Base-by-base conservation (phyloP, 495 filamentous ascomycete genomes). In the Neurospora sp. region DNA sequence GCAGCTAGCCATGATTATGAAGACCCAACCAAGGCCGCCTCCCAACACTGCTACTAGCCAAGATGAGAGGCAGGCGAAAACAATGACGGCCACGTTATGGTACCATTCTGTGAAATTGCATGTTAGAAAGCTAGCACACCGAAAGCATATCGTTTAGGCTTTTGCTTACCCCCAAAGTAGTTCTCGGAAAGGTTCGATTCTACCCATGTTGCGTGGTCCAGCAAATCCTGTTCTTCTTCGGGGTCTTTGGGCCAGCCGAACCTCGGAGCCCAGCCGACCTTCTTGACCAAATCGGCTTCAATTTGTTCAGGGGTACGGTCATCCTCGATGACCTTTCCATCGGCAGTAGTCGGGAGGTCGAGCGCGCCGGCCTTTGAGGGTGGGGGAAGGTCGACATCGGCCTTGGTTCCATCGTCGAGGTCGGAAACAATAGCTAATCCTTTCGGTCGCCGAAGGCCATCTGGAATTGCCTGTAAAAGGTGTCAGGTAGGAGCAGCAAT, bases 31-130 rank as follows among this genome's bases (percentile, higher is more conserved):
- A 5, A 99, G 85, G 40, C 96, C 96, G 73, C 95, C 95, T 69
- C 96, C 96, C 10, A 98, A 83, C 9, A 94, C 84, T 14, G 94
- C 96, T 48, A 97, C 83, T 4, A 97, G 82, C 94, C 95, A 99
- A 3, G 95, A 97, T 35, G 89, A 84, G 35, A 99, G 85, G 77
- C 94, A 97, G 35, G 96, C 94, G 77, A 99, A 98, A 59, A 93
- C 85, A 75, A 99, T 98, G 71, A 98, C 85, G 37, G 83, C 96
- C 18, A 94, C 90, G 81, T 99, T 98, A 80, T 98, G 94, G 81
- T 98, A 98, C 96, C 96, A 99, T 77, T 98, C 95, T 93, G 73
- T n/a, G 22, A 10, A 39, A 73, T n/a, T 40, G 20, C n/a, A 69
- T 39, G 72, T 75, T 40, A 75, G 44, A 70, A 45, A 35, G 20